Evolutionary conservation across 345 rosid species (phyloP).

Genomic region (Aethionema arabicum): DNA sequence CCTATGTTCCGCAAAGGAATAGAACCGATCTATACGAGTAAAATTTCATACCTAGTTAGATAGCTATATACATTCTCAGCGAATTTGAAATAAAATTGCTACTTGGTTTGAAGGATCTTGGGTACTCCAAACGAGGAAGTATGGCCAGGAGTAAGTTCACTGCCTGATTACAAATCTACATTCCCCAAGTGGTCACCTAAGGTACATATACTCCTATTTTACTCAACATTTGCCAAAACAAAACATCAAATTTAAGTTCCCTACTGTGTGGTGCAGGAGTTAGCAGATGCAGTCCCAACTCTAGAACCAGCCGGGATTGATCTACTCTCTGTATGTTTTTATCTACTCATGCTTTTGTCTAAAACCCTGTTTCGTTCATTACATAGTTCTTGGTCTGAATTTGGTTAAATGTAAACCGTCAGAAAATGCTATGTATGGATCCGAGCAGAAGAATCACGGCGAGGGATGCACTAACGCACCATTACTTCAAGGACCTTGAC

Average conservation of each 20-base stretch:
- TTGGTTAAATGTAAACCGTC: slow-evolving; percentile 10
- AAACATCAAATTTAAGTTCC: neutral
- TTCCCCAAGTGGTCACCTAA: slow-evolving; percentile 90
- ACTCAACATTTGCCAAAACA: too few species aligned
- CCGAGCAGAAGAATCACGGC: slow-evolving; percentile 89
- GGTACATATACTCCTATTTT: slow-evolving; percentile 37
- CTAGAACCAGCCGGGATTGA: slow-evolving; percentile 80
- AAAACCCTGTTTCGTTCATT: neutral
- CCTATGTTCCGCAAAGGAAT: too few species aligned
- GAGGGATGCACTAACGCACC: slow-evolving; percentile 84
- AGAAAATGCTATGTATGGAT: slow-evolving; percentile 96
- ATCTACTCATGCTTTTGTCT: neutral
- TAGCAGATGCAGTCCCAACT: slow-evolving; percentile 64
- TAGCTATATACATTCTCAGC: slow-evolving; percentile 1
- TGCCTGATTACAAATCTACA: slow-evolving; percentile 90
- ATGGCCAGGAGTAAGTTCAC: slow-evolving; percentile 90
- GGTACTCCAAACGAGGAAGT: slow-evolving; percentile 92
- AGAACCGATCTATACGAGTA: too few species aligned
- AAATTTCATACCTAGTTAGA: neutral
- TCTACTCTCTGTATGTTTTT: slow-evolving; percentile 78
- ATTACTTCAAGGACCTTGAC: slow-evolving; percentile 80
- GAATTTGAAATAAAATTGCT: neutral
- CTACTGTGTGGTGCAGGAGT: slow-evolving; percentile 49
- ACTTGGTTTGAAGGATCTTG: slow-evolving; percentile 47
- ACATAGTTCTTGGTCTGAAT: neutral